Evolutionary conservation across 2,329 filamentous ascomycete species (phyloP).

Genomic region (Didymella pinodella): DNA sequence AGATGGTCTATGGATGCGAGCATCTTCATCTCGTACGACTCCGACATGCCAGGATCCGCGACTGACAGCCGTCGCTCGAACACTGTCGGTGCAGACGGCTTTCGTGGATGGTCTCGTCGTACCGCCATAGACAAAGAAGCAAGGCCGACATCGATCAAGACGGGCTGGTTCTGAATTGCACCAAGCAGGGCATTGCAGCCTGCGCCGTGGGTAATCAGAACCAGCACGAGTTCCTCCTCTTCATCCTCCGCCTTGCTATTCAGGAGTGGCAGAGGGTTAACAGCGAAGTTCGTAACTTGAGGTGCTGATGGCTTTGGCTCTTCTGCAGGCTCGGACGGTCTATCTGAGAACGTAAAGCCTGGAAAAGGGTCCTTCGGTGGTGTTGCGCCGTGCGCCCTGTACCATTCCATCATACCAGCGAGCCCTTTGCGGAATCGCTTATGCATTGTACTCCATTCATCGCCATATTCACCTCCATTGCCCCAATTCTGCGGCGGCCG

Average conservation of each 20-base stretch:
- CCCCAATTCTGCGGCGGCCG: slow-evolving; percentile 80
- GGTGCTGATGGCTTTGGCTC: slow-evolving; percentile 22
- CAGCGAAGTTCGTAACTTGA: slow-evolving; percentile 28
- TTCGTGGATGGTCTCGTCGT: slow-evolving; percentile 39
- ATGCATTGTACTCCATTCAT: slow-evolving; percentile 98
- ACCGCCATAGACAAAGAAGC: slow-evolving; percentile 88
- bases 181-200: slow-evolving; percentile 96
- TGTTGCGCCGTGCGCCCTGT: slow-evolving; percentile 61
- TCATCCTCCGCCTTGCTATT: slow-evolving; percentile 55
- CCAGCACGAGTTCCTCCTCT: slow-evolving; percentile 75
- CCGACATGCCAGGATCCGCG: slow-evolving; percentile 56
- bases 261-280: slow-evolving; percentile 46
- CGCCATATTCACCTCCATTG: slow-evolving; percentile 83
- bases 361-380: slow-evolving; percentile 44
- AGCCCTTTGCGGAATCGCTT: slow-evolving; percentile 83
- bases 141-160: slow-evolving; percentile 87
- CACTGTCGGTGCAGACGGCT: slow-evolving; percentile 31
- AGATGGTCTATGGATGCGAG: slow-evolving; percentile 80
- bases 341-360: slow-evolving; percentile 47
- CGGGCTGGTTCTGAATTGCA: slow-evolving; percentile 88
- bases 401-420: slow-evolving; percentile 84
- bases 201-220: slow-evolving; percentile 92
- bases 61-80: slow-evolving; percentile 51
- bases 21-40: slow-evolving; percentile 76
- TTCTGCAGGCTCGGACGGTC: slow-evolving; percentile 20